Percentiles rank a stretch among this genome's conserved stretches.
Evolutionary conservation across 768 basidiomycete species (phyloP).

Genomic region (Boletus speciosus): DNA sequence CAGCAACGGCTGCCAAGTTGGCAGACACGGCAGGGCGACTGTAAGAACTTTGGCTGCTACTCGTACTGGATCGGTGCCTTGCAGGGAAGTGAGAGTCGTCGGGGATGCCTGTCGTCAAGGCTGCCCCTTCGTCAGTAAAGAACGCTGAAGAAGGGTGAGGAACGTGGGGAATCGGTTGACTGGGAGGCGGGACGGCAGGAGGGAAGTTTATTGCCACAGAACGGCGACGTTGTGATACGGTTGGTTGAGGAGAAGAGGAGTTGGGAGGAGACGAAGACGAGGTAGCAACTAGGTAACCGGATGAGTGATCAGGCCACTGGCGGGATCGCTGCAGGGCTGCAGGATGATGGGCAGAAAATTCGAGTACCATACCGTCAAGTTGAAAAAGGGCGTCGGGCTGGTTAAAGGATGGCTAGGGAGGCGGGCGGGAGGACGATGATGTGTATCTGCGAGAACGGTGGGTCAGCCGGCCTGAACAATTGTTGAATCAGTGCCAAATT

Average conservation of each 20-base stretch:
- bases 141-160: constrained; percentile 36
- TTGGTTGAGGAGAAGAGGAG: constrained; percentile 31
- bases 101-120: constrained; percentile 20
- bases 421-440: background rate
- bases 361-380: constrained; percentile 27
- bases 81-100: constrained; percentile 30
- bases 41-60: constrained; percentile 28
- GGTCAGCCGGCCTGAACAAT: constrained; percentile 1
- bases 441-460: constrained; percentile 3
- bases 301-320: constrained; percentile 33
- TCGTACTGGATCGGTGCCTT: constrained; percentile 37
- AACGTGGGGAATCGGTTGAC: constrained; percentile 67
- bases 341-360: constrained; percentile 28
- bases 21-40: constrained; percentile 42
- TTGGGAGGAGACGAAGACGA: constrained; percentile 33
- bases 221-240: constrained; percentile 51
- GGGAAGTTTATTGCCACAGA: constrained; percentile 62
- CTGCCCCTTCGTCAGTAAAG: constrained; percentile 19
- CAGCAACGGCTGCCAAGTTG: constrained; percentile 54
- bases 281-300: constrained; percentile 20
- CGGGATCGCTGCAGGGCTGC: constrained; percentile 29
- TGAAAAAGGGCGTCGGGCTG: constrained; percentile 1
- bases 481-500: constrained; percentile 17
- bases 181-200: constrained; percentile 70
- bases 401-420: background rate